Conservation (phyloP, 495 filamentous ascomycete species). For the Podospora pseudocomata region DNA sequence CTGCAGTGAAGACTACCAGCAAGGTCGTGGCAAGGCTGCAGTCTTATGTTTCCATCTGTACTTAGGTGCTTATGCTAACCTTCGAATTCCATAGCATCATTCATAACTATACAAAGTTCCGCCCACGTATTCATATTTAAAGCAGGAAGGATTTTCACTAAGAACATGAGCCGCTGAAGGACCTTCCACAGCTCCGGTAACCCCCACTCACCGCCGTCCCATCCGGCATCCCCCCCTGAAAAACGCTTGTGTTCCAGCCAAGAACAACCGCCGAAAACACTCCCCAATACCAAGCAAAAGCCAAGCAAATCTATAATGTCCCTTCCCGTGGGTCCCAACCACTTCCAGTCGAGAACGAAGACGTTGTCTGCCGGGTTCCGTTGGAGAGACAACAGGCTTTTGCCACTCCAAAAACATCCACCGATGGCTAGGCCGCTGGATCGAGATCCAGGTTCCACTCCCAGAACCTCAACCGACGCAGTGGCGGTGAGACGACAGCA, state of each 20-base stretch:
- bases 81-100: too few relatives aligned
- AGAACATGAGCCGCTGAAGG: background rate
- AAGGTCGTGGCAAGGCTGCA: too few relatives aligned
- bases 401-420: background rate
- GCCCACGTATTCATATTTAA: too few relatives aligned
- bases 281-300: constrained; percentile 18
- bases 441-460: background rate
- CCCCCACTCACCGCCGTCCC: background rate
- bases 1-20: too few relatives aligned
- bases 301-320: constrained; percentile 7
- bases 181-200: background rate
- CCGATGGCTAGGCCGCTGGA: background rate
- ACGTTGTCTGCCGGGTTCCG: constrained; percentile 11
- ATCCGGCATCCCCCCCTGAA: background rate
- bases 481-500: background rate
- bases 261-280: background rate
- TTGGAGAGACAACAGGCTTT: background rate
- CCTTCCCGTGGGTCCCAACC: constrained; percentile 12
- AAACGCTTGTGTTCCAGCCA: constrained; percentile 10
- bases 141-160: background rate
- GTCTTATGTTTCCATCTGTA: too few relatives aligned
- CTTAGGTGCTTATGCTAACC: too few relatives aligned
- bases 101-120: too few relatives aligned
- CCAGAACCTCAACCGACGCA: background rate
- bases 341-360: too few relatives aligned